Evolutionary conservation across 2,329 filamentous ascomycete genomes (phyloP).

Genomic region (Fusarium tupiense): DNA sequence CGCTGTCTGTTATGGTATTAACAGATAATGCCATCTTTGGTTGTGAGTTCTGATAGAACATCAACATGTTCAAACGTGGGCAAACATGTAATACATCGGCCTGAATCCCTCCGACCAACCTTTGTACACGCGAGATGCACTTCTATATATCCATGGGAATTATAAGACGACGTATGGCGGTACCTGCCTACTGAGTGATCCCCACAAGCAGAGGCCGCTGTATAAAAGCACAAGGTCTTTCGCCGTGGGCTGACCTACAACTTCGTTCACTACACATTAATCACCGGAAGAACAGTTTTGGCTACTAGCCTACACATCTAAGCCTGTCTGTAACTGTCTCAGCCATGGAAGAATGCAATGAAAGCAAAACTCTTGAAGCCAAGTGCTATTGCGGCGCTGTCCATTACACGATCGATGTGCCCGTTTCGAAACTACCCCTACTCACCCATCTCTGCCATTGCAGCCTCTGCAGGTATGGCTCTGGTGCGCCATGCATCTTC

Average conservation of each 20-base stretch:
- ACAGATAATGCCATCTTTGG: neutral
- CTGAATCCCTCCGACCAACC: neutral
- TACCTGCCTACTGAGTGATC: neutral
- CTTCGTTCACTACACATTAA: neutral
- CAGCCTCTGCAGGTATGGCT: constrained; percentile 55
- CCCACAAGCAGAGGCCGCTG: neutral
- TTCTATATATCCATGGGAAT: neutral
- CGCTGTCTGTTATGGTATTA: neutral
- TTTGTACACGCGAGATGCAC: neutral
- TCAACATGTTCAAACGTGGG: neutral
- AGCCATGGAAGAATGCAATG: constrained; percentile 31
- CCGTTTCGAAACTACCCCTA: constrained; percentile 51
- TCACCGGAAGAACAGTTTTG: neutral
- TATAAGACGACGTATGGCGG: neutral
- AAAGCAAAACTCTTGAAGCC: constrained; percentile 53
- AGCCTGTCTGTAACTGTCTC: neutral
- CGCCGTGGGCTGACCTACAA: neutral
- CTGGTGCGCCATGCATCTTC: constrained; percentile 55
- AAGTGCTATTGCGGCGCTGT: constrained; percentile 57
- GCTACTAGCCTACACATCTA: neutral
- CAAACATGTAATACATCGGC: neutral
- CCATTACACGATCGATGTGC: constrained; percentile 54
- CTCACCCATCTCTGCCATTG: constrained; percentile 57
- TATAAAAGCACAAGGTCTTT: constrained; percentile 1
- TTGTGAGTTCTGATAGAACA: neutral